Conservation (phyloP, 2,329 filamentous ascomycete species). For the Thielaviopsis punctulata region DNA sequence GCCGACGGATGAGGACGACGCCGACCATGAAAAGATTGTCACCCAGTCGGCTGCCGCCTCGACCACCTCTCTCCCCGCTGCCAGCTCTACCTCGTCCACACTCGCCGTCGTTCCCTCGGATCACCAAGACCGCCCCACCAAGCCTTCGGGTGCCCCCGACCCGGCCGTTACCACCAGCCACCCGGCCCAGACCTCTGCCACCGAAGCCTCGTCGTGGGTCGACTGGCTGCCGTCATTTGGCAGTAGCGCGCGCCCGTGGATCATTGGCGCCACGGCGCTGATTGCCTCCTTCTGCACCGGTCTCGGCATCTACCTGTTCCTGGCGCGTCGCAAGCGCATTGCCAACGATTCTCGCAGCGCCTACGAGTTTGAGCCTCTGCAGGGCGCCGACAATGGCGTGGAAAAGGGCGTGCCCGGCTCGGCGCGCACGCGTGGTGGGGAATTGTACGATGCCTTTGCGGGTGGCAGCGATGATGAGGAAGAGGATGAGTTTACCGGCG, state of each 20-base stretch:
- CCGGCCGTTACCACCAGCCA: constrained; percentile 13
- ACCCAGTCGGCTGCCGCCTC: constrained; percentile 34
- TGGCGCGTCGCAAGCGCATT: constrained; percentile 60
- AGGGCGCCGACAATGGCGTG: constrained; percentile 54
- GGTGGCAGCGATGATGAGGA: constrained; percentile 70
- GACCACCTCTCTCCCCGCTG: constrained; percentile 30
- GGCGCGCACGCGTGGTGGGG: constrained; percentile 51
- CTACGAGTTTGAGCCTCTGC: constrained; percentile 89
- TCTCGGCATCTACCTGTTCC: constrained; percentile 64
- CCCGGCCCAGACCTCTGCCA: constrained; percentile 18
- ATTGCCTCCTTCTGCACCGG: constrained; percentile 72
- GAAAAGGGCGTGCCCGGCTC: constrained; percentile 21
- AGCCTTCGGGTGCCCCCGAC: constrained; percentile 17
- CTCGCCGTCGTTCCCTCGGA: constrained; percentile 36
- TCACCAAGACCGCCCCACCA: constrained; percentile 46
- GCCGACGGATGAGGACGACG: constrained; percentile 68
- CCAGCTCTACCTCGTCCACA: constrained; percentile 43
- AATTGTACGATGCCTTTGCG: constrained; percentile 95
- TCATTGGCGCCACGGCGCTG: constrained; percentile 69
- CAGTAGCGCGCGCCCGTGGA: constrained; percentile 80
- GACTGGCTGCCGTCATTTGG: constrained; percentile 86
- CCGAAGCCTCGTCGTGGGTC: constrained; percentile 44
- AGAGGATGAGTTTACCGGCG: constrained; percentile 26
- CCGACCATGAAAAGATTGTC: constrained; percentile 52
- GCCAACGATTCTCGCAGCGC: constrained; percentile 60